These are phyloP conservation scores for Arthrobotrys sinensis DNA, from an alignment of 2,329 filamentous ascomycete genomes.

Conservation along the genomic window DNA sequence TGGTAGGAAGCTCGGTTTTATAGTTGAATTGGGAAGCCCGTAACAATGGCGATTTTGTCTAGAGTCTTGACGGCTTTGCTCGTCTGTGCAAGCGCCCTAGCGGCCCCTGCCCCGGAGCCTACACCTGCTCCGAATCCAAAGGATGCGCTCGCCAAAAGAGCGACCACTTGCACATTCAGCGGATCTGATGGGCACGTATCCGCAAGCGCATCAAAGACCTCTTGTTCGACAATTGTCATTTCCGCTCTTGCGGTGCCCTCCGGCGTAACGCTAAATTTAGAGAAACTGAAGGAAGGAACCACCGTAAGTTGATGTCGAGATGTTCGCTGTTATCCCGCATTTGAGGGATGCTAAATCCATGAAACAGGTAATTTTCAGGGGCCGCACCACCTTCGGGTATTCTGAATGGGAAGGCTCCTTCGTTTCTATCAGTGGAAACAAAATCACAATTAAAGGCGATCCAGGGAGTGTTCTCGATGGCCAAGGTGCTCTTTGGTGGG, in stretches of 20 bases:
- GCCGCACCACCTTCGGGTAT: conserved; percentile 78
- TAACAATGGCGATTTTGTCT: conserved; percentile 29
- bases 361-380: conserved; percentile 74
- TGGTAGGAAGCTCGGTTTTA: neutral
- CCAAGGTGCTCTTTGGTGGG: conserved; percentile 75
- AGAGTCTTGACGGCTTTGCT: conserved; percentile 26
- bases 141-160: conserved; percentile 40
- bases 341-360: neutral
- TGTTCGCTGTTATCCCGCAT: conserved; percentile 26
- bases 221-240: conserved; percentile 73
- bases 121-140: conserved; percentile 20
- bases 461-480: conserved; percentile 73
- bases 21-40: neutral
- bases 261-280: conserved; percentile 74
- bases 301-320: conserved; percentile 65
- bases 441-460: conserved; percentile 72
- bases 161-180: conserved; percentile 73
- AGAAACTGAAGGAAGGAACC: conserved; percentile 71
- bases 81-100: conserved; percentile 8
- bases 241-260: conserved; percentile 73
- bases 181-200: conserved; percentile 68
- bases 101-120: conserved; percentile 45
- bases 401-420: conserved; percentile 77
- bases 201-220: conserved; percentile 70
- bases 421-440: conserved; percentile 74